These are phyloP conservation scores for Fomitopsis pinicola DNA, from an alignment of 1,284 basidiomycete species.

Conservation along the genomic window DNA sequence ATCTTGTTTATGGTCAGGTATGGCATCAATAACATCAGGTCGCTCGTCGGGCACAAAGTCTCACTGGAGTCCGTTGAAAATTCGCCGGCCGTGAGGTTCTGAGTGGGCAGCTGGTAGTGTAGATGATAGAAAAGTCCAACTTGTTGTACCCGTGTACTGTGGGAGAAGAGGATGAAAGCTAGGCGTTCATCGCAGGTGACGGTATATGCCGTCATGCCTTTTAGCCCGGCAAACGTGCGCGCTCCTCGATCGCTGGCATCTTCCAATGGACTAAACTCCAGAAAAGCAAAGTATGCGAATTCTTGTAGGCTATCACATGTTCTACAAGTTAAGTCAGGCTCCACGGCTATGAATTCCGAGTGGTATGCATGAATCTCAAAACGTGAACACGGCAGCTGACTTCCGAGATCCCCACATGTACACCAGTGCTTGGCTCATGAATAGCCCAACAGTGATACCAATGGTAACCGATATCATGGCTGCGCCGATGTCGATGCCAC, in stretches of 20 bases:
- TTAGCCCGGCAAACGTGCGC: background rate
- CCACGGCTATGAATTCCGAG: too few relatives aligned
- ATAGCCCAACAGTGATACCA: conserved; percentile 87
- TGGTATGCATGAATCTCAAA: conserved; percentile 33
- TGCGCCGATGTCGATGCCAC: conserved; percentile 72
- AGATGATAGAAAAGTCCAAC: conserved; percentile 6
- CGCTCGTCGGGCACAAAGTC: conserved; percentile 96
- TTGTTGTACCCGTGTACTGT: background rate
- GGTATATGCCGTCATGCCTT: background rate
- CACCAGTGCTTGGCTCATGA: conserved; percentile 83
- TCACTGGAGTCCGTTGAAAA: conserved; percentile 87
- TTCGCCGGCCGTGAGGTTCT: conserved; percentile 88
- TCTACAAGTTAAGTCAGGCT: too few relatives aligned
- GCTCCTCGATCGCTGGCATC: too few relatives aligned
- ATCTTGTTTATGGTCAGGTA: conserved; percentile 41
- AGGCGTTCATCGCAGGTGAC: background rate
- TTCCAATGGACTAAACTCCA: too few relatives aligned
- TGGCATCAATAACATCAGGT: conserved; percentile 94
- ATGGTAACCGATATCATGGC: conserved; percentile 88
- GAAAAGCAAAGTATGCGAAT: too few relatives aligned
- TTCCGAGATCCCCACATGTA: conserved; percentile 84
- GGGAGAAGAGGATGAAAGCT: background rate
- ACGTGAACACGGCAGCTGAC: conserved; percentile 81
- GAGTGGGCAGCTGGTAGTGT: conserved; percentile 13
- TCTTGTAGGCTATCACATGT: too few relatives aligned